These are phyloP conservation scores for Verticillium klebahnii DNA, from an alignment of 2,329 filamentous ascomycete genomes.

Conservation along the genomic window DNA sequence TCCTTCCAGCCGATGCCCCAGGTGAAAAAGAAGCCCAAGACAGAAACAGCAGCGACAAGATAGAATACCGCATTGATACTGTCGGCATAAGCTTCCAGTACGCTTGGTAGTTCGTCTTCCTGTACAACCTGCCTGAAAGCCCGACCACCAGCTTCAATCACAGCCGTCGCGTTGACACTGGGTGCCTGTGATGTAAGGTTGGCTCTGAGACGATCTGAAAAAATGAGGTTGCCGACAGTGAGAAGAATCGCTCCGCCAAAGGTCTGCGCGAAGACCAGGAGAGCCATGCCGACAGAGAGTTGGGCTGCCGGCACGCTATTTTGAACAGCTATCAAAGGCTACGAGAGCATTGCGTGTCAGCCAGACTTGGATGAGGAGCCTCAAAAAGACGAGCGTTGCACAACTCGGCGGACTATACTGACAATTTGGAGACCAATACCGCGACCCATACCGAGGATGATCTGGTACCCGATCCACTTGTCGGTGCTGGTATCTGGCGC, in stretches of 20 bases:
- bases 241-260: slow-evolving; percentile 44
- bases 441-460: neutral
- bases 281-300: slow-evolving; percentile 21
- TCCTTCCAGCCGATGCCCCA: slow-evolving; percentile 43
- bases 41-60: slow-evolving; percentile 23
- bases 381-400: slow-evolving; percentile 29
- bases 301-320: slow-evolving; percentile 17
- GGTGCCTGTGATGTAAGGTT: slow-evolving; percentile 14
- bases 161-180: slow-evolving; percentile 22
- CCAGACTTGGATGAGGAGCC: slow-evolving; percentile 32
- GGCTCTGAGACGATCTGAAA: slow-evolving; percentile 2
- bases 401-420: slow-evolving; percentile 39
- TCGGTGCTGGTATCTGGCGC: slow-evolving; percentile 22
- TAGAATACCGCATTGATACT: slow-evolving; percentile 25
- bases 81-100: slow-evolving; percentile 34
- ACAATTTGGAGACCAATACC: slow-evolving; percentile 34
- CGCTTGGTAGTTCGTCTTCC: slow-evolving; percentile 22
- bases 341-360: slow-evolving; percentile 26
- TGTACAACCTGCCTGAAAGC: slow-evolving; percentile 28
- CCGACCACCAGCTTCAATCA: slow-evolving; percentile 39
- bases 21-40: slow-evolving; percentile 24
- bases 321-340: slow-evolving; percentile 22
- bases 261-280: slow-evolving; percentile 32
- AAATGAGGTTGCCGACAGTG: slow-evolving; percentile 22
- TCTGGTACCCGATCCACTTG: neutral